A percentile compares a stretch with the other conserved stretches of the same genome.
Conservation (phyloP, 1,284 basidiomycete species). For the Pseudozyma sp. region DNA sequence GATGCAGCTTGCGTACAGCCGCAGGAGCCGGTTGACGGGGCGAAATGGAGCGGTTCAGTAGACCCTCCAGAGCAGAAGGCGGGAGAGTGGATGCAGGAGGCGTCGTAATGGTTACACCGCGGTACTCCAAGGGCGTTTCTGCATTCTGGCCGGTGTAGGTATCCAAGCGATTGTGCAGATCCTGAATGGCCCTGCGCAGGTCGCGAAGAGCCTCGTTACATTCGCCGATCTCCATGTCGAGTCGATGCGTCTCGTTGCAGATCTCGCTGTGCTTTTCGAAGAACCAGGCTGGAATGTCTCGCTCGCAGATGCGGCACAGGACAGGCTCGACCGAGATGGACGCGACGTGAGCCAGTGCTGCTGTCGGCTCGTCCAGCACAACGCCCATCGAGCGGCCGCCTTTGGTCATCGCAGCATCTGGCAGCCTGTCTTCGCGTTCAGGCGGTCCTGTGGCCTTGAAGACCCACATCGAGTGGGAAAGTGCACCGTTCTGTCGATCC, state of each 20-base stretch:
- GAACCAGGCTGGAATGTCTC: slow-evolving; percentile 96
- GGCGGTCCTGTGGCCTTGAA: slow-evolving; percentile 79
- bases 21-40: slow-evolving; percentile 54
- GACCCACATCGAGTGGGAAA: slow-evolving; percentile 99
- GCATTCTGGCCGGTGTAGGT: slow-evolving; percentile 29
- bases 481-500: slow-evolving; percentile 83
- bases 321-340: slow-evolving; percentile 77
- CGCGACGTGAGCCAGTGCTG: slow-evolving; percentile 48
- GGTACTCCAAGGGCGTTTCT: slow-evolving; percentile 77
- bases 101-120: slow-evolving; percentile 77
- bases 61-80: slow-evolving; percentile 68
- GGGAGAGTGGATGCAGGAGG: slow-evolving; percentile 55
- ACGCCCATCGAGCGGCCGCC: slow-evolving; percentile 28
- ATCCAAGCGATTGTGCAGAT: slow-evolving; percentile 52
- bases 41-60: slow-evolving; percentile 56
- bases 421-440: slow-evolving; percentile 57
- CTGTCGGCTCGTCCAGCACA: slow-evolving; percentile 36
- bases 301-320: slow-evolving; percentile 97
- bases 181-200: slow-evolving; percentile 77
- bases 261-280: slow-evolving; percentile 99
- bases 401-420: slow-evolving; percentile 39
- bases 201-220: slow-evolving; percentile 93
- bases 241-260: slow-evolving; percentile 93
- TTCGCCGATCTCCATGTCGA: slow-evolving; percentile 93
- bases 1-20: slow-evolving; percentile 69